These are phyloP conservation scores for Pseudozyma sp. DNA, from an alignment of 1,284 basidiomycete species.

Conservation along the genomic window DNA sequence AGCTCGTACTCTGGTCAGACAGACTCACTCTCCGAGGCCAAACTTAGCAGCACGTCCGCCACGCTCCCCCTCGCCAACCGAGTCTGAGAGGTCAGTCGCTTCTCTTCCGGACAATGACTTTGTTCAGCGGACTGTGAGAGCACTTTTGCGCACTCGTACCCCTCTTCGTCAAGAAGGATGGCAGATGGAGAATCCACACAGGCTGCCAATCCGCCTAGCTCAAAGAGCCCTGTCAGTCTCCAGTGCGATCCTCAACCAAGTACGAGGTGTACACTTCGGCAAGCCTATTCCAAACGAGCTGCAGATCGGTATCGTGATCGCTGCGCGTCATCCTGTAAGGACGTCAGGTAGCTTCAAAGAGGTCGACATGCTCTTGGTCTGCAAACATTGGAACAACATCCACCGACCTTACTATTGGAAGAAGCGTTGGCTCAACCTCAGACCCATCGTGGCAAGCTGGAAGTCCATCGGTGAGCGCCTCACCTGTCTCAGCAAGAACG, in stretches of 20 bases:
- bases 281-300: conserved; percentile 4
- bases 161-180: conserved; percentile 14
- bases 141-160: not conserved
- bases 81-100: not conserved
- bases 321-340: not conserved
- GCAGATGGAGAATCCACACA: conserved; percentile 24
- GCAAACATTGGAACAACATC: conserved; percentile 10
- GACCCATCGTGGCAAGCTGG: conserved; percentile 10
- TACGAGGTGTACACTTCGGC: not conserved
- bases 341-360: not conserved
- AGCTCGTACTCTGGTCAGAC: conserved; percentile 16
- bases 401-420: conserved; percentile 16
- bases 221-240: not conserved
- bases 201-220: not conserved
- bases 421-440: conserved; percentile 17
- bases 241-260: not conserved
- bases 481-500: not conserved
- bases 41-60: not conserved
- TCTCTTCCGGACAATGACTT: not conserved
- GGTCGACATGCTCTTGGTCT: conserved; percentile 22
- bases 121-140: not conserved
- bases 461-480: conserved; percentile 9
- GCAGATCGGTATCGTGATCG: not conserved
- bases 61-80: not conserved
- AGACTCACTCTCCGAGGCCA: not conserved